These are phyloP conservation scores for Bipolaris cookei DNA, from an alignment of 2,329 filamentous ascomycete species.

Conservation along the genomic window DNA sequence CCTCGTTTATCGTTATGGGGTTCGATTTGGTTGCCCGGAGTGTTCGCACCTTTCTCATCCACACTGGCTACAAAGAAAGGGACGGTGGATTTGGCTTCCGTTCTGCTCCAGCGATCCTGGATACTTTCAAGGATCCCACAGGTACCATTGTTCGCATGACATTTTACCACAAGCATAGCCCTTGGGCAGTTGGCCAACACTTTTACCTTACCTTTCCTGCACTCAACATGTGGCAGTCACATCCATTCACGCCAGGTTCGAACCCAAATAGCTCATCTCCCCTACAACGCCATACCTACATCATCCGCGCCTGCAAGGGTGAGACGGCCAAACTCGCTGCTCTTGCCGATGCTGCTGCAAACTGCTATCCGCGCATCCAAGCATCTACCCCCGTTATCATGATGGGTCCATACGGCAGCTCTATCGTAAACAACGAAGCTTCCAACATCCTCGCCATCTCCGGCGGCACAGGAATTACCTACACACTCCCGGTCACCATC, in stretches of 20 bases:
- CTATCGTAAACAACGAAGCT: conserved; percentile 2
- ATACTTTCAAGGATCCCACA: conserved; percentile 8
- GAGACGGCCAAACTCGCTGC: conserved; percentile 9
- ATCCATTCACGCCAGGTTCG: conserved; percentile 7
- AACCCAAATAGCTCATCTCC: conserved; percentile 6
- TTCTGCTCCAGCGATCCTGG: conserved; percentile 7
- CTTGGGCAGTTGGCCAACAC: conserved; percentile 11
- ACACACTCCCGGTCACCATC: conserved; percentile 8
- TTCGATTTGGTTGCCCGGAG: conserved; percentile 8
- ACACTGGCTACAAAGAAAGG: conserved; percentile 5
- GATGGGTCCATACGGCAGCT: conserved; percentile 12
- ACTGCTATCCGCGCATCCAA: conserved; percentile 6
- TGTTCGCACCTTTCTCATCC: conserved; percentile 9
- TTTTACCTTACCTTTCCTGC: conserved; percentile 12
- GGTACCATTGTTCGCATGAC: conserved; percentile 9
- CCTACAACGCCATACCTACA: conserved; percentile 7
- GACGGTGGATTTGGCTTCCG: conserved; percentile 8
- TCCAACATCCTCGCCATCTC: conserved; percentile 10
- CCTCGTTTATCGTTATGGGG: conserved; percentile 8
- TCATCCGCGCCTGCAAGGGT: conserved; percentile 12
- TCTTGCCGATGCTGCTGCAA: conserved; percentile 10
- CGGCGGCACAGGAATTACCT: conserved; percentile 12
- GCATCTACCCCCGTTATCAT: conserved; percentile 12
- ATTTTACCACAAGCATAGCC: conserved; percentile 4
- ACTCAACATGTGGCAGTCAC: conserved; percentile 15